A percentile compares a stretch with the other conserved stretches of the same genome.
These are phyloP conservation scores for Diaporthe ilicicola DNA, from an alignment of 2,329 filamentous ascomycete species.

Conservation along the genomic window DNA sequence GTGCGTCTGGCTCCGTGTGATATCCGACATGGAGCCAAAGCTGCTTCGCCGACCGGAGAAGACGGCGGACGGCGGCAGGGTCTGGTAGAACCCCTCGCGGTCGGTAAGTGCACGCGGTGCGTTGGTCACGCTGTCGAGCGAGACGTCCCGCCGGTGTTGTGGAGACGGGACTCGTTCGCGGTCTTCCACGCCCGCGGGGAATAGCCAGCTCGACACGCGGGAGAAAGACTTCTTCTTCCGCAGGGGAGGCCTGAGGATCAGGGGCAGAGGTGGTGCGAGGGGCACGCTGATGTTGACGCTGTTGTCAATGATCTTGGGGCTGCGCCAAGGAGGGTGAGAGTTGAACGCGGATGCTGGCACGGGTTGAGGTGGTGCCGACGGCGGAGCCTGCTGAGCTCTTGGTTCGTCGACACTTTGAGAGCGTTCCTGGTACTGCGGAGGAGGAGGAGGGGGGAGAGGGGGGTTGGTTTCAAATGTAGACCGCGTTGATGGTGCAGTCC, in stretches of 20 bases:
- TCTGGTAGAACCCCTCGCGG: conserved; percentile 67
- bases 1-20: conserved; percentile 43
- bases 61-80: conserved; percentile 49
- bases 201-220: conserved; percentile 68
- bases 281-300: conserved; percentile 45
- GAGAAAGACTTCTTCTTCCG: conserved; percentile 75
- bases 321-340: conserved; percentile 34
- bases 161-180: conserved; percentile 24
- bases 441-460: conserved; percentile 29
- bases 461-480: conserved; percentile 29
- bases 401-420: conserved; percentile 18
- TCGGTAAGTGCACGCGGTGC: conserved; percentile 59
- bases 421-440: conserved; percentile 23
- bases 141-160: conserved; percentile 49
- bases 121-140: conserved; percentile 63
- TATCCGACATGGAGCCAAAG: conserved; percentile 51
- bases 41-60: conserved; percentile 47
- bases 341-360: conserved; percentile 41
- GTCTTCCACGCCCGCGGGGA: conserved; percentile 47
- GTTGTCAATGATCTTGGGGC: conserved; percentile 32
- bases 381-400: conserved; percentile 14
- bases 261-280: conserved; percentile 64
- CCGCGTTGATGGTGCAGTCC: conserved; percentile 42
- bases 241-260: conserved; percentile 66
- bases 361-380: conserved; percentile 37